Evolutionary conservation across 2,329 filamentous ascomycete species (phyloP).

Genomic region (Fusarium avenaceum): DNA sequence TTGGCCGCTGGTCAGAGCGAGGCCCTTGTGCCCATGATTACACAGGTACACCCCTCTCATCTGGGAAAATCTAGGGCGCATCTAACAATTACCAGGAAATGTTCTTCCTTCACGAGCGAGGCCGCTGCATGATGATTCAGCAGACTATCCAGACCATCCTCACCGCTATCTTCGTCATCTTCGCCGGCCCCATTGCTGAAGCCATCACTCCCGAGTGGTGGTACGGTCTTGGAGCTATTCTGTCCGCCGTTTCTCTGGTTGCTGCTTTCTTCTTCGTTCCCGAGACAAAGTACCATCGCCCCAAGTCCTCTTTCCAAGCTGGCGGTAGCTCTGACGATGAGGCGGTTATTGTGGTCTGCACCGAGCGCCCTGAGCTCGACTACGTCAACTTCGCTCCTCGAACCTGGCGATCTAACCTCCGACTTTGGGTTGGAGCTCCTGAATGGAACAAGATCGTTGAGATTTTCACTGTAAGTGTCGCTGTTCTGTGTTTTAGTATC

Average conservation of each 20-base stretch:
- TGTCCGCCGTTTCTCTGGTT: constrained; percentile 11
- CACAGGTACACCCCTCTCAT: neutral
- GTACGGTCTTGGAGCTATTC: constrained; percentile 23
- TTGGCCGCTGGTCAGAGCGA: constrained; percentile 42
- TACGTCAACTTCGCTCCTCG: constrained; percentile 38
- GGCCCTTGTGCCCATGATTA: constrained; percentile 29
- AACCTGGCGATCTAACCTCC: constrained; percentile 41
- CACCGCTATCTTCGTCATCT: constrained; percentile 28
- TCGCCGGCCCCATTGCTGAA: constrained; percentile 19
- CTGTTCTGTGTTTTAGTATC: neutral
- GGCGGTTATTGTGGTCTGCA: constrained; percentile 23
- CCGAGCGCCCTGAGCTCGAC: constrained; percentile 36
- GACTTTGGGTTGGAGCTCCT: constrained; percentile 41
- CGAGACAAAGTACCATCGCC: constrained; percentile 21
- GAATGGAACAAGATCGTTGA: constrained; percentile 33
- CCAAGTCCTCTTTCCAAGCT: constrained; percentile 18
- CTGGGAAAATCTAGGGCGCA: fast-evolving
- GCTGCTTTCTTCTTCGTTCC: constrained; percentile 25
- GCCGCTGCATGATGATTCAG: constrained; percentile 41
- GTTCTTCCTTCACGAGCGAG: constrained; percentile 42
- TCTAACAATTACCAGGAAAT: constrained; percentile 31
- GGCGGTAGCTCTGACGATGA: constrained; percentile 16
- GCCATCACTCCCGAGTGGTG: constrained; percentile 24
- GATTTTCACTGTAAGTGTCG: constrained; percentile 24
- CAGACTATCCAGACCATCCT: constrained; percentile 41